These are phyloP conservation scores for Alternaria gaisen DNA, from an alignment of 2,329 filamentous ascomycete genomes.

Conservation along the genomic window DNA sequence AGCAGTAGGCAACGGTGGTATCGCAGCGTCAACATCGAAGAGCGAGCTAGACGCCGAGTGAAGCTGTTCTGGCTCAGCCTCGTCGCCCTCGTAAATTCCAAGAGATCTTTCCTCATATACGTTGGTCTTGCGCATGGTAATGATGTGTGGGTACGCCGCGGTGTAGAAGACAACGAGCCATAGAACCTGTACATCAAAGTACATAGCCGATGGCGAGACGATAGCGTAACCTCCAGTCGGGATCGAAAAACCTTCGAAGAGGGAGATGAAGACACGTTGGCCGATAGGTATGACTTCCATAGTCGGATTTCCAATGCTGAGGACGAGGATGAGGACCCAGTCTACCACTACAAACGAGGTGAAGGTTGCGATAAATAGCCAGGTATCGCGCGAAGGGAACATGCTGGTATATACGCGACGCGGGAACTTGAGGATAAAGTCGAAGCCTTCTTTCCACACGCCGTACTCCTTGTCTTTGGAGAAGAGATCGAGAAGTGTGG, in stretches of 20 bases:
- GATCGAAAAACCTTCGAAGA: slow-evolving; percentile 36
- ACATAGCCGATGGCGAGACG: slow-evolving; percentile 30
- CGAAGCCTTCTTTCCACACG: slow-evolving; percentile 34
- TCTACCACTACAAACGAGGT: slow-evolving; percentile 28
- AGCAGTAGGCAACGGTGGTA: slow-evolving; percentile 18
- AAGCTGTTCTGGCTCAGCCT: slow-evolving; percentile 31
- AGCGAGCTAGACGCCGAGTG: slow-evolving; percentile 32
- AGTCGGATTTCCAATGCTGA: slow-evolving; percentile 32
- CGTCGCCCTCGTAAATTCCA: slow-evolving; percentile 31
- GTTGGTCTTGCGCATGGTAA: slow-evolving; percentile 34
- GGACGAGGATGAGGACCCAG: slow-evolving; percentile 31
- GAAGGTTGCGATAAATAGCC: slow-evolving; percentile 31
- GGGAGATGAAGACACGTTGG: slow-evolving; percentile 31
- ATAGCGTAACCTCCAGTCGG: slow-evolving; percentile 35
- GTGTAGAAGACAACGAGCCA: slow-evolving; percentile 35
- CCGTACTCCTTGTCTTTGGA: slow-evolving; percentile 31
- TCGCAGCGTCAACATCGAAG: slow-evolving; percentile 28
- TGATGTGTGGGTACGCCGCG: slow-evolving; percentile 33
- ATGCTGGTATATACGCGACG: slow-evolving; percentile 30
- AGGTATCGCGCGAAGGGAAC: slow-evolving; percentile 32
- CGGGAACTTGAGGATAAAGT: slow-evolving; percentile 33
- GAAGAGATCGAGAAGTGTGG: slow-evolving; percentile 24
- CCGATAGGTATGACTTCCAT: slow-evolving; percentile 32
- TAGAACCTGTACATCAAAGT: slow-evolving; percentile 32
- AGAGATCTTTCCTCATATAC: slow-evolving; percentile 33